Evolutionary conservation across 2,329 filamentous ascomycete species (phyloP), one percentile per base, ranked within the genome.

Genomic region (Neoascochyta sp.): DNA sequence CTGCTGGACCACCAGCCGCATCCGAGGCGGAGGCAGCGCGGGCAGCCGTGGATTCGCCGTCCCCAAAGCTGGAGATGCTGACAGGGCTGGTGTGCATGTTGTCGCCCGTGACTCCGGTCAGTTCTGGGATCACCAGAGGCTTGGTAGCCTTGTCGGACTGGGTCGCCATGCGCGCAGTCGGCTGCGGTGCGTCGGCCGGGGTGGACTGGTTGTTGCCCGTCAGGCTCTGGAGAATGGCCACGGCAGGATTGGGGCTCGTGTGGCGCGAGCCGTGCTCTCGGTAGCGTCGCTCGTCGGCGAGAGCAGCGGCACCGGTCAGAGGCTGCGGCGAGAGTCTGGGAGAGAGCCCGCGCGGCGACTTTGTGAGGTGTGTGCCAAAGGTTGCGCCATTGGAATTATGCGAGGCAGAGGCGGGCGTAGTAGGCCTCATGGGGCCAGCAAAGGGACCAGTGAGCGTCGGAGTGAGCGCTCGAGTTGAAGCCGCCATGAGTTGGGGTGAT

Each of bases 21-120:
- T 72, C 70, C 36, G 69, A 69, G 21, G 74, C 65, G 21, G 75
- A 73, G 19, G 65, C 67, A 15, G 70, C 68, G 9, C 63, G 59
- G 29, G 60, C 65, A 17, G 64, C 60, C 10, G 64, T 60, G 31
- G 65, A 69, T 24, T 78, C 74, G 10, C 66, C 53, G 15, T 74
- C 70, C 23, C 68, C 73, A 47, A 75, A 74, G 42, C 73, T 74
- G 7, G 69, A 70, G 30, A 73, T 56, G 50, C 72, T 76, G 22
- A 69, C 66, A 5, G 74, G 67, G 46, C 70, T 75, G 18, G 68
- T 67, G 47, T 78, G 71, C 39, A 70, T 63, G 37, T 57, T 62
- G 22, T 70, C 66, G 30, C 66, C 54, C 10, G 58, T 60, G 30
- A 61, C 51, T 16, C 46, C 50, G 21, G 34, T 42, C 22, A 57